Conservation (phyloP, 2,329 filamentous ascomycete genomes). For the Colletotrichum australisinense region DNA sequence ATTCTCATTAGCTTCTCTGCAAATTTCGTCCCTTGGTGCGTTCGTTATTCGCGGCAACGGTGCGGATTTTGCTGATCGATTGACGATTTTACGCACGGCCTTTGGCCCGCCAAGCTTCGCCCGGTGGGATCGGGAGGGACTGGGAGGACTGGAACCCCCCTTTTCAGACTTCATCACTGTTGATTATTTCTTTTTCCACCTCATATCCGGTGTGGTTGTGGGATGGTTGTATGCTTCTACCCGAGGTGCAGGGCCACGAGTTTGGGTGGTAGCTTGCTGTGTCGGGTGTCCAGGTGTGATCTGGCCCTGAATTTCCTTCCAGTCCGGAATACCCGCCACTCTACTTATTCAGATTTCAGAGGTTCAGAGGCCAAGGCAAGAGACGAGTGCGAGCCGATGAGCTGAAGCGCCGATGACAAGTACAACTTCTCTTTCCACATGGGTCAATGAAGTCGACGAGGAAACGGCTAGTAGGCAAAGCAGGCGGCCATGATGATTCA, state of each 20-base stretch:
- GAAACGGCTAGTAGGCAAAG: not conserved
- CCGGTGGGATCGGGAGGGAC: not conserved
- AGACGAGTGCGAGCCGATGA: not conserved
- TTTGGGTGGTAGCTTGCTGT: conserved; percentile 1
- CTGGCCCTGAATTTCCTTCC: not conserved
- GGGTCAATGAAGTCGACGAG: not conserved
- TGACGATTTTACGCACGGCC: conserved; percentile 10
- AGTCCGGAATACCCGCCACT: not conserved
- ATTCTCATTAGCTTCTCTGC: not conserved
- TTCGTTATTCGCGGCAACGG: not conserved
- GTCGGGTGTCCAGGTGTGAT: not conserved
- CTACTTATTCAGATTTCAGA: not conserved
- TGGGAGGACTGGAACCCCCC: not conserved
- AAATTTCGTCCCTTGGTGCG: not conserved
- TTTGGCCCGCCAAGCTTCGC: conserved; percentile 10
- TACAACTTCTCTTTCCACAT: not conserved
- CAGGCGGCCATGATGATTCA: not conserved
- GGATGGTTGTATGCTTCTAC: conserved; percentile 17
- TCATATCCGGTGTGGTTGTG: conserved; percentile 13
- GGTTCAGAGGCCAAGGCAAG: not conserved
- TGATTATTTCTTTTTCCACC: not conserved
- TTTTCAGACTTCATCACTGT: not conserved
- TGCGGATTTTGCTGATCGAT: not conserved
- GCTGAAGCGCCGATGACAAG: not conserved
- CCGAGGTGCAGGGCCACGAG: conserved; percentile 18